Percentiles rank a stretch among this genome's conserved stretches.
Evolutionary conservation across 2,329 filamentous ascomycete genomes (phyloP).

Genomic region (Trichoderma sp.): DNA sequence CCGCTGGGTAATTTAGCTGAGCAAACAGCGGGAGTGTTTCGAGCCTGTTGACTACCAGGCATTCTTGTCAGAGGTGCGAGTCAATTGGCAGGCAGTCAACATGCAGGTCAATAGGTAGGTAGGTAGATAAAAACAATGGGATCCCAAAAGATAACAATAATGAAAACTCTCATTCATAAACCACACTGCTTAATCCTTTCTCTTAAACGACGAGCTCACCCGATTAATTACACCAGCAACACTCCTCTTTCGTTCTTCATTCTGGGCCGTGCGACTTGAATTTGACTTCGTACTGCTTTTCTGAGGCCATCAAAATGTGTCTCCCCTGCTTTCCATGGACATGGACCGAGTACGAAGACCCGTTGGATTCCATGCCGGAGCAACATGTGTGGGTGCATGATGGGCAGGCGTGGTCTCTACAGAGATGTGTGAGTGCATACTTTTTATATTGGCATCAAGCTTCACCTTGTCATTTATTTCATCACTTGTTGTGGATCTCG

Average conservation of each 20-base stretch:
- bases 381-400: constrained; percentile 50
- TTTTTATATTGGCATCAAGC: not conserved
- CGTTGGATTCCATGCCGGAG: constrained; percentile 43
- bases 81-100: not conserved
- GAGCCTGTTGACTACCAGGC: not conserved
- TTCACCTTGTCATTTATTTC: not conserved
- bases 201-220: not conserved
- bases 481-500: not conserved
- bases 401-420: constrained; percentile 44
- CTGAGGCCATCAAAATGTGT: constrained; percentile 49
- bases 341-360: constrained; percentile 52
- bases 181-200: not conserved
- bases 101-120: not conserved
- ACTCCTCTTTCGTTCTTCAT: not conserved
- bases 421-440: constrained; percentile 44
- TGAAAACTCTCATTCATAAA: not conserved
- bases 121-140: not conserved
- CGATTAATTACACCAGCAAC: not conserved
- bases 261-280: not conserved
- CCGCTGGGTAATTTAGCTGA: not conserved
- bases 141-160: no score
- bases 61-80: not conserved
- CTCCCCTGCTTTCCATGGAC: constrained; percentile 58
- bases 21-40: not conserved
- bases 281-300: not conserved